A percentile compares a stretch with the other conserved stretches of the same genome.
Evolutionary conservation across 2,329 filamentous ascomycete genomes (phyloP).

Genomic region (Penicillium aurantiogriseum): DNA sequence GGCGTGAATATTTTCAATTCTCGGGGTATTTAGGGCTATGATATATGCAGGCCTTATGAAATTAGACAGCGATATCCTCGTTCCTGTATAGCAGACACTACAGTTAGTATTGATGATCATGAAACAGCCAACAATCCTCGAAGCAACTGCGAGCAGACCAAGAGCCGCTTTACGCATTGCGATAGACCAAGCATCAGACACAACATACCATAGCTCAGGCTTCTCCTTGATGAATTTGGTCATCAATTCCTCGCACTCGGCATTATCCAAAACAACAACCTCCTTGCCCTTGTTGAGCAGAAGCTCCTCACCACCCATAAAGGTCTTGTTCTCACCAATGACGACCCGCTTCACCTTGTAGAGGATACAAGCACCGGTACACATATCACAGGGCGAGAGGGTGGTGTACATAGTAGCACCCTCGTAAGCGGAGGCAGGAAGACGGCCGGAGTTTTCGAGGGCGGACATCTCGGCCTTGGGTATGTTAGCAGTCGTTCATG

Average conservation of each 20-base stretch:
- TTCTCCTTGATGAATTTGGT: constrained; percentile 69
- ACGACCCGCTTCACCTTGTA: constrained; percentile 74
- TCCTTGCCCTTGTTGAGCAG: constrained; percentile 67
- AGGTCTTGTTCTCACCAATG: constrained; percentile 74
- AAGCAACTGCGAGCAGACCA: not conserved
- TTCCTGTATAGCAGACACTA: constrained; percentile 45
- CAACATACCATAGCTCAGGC: constrained; percentile 66
- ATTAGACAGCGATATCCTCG: constrained; percentile 57
- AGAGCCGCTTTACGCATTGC: not conserved
- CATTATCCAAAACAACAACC: constrained; percentile 67
- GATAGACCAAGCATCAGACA: constrained; percentile 8
- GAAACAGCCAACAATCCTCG: constrained; percentile 2
- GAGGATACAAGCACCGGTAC: constrained; percentile 72
- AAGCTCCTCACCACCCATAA: constrained; percentile 70
- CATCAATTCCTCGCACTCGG: constrained; percentile 68
- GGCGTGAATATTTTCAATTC: constrained; percentile 4
- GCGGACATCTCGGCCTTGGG: constrained; percentile 70
- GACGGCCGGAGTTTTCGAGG: constrained; percentile 70
- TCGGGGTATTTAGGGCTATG: constrained; percentile 8
- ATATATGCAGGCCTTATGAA: constrained; percentile 11
- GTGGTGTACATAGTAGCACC: constrained; percentile 82
- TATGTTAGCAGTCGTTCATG: not conserved
- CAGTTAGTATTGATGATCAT: constrained; percentile 14
- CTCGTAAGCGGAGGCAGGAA: constrained; percentile 66
- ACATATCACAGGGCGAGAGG: constrained; percentile 78